Evolutionary conservation across 805 yeast species (phyloP).

Genomic region (Candida nitratophila): DNA sequence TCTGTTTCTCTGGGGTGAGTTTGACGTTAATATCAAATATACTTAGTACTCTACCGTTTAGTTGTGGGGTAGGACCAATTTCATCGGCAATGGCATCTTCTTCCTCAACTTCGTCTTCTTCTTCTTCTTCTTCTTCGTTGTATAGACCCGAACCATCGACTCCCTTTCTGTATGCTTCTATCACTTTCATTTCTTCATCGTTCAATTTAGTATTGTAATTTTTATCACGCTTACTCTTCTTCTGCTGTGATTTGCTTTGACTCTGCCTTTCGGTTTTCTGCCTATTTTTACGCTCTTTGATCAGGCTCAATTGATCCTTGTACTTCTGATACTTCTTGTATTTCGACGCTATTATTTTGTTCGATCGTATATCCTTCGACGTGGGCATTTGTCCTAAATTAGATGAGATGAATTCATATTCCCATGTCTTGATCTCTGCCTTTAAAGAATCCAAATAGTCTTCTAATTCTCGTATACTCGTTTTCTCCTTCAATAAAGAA

Average conservation of each 20-base stretch:
- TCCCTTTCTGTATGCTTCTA: not conserved
- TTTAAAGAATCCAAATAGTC: slow-evolving; percentile 23
- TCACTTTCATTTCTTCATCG: not conserved
- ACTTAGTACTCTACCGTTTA: slow-evolving; percentile 68
- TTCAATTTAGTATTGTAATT: not conserved
- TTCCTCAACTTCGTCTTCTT: slow-evolving; percentile 6
- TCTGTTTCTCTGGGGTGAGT: slow-evolving; percentile 11
- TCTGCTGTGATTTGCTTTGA: no score
- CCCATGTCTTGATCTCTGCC: slow-evolving; percentile 49
- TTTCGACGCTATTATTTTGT: slow-evolving; percentile 26
- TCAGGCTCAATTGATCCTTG: slow-evolving; percentile 9
- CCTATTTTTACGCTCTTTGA: slow-evolving; percentile 13
- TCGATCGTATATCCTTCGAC: slow-evolving; percentile 37
- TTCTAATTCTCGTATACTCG: slow-evolving; percentile 6
- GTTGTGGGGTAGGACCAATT: slow-evolving; percentile 84
- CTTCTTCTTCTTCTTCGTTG: slow-evolving; percentile 2
- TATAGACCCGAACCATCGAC: not conserved
- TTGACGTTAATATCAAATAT: slow-evolving; percentile 49
- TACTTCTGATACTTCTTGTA: slow-evolving; percentile 28
- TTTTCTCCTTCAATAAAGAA: not conserved
- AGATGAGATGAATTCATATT: slow-evolving; percentile 31
- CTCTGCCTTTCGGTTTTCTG: not conserved
- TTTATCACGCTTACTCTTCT: not conserved
- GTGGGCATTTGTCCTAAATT: slow-evolving; percentile 37
- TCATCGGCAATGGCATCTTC: slow-evolving; percentile 23